Evolutionary conservation across 2,329 filamentous ascomycete species (phyloP).

Genomic region (Clarireedia paspali): DNA sequence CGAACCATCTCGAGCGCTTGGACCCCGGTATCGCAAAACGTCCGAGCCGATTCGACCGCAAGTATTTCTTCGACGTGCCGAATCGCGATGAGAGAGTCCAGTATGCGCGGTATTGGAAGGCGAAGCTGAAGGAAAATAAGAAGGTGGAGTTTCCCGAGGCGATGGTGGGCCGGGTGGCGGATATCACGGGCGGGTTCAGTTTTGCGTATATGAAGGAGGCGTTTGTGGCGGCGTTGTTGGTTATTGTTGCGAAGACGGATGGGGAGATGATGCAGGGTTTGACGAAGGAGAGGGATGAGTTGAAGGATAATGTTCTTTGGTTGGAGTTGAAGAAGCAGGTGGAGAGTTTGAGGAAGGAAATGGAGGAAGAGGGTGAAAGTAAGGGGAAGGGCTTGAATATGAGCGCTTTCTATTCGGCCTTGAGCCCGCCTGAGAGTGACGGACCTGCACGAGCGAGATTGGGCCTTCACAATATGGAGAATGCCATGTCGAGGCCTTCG

Average conservation of each 20-base stretch:
- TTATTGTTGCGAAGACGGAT: constrained; percentile 39
- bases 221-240: constrained; percentile 55
- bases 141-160: constrained; percentile 52
- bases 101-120: constrained; percentile 58
- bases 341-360: constrained; percentile 50
- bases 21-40: constrained; percentile 61
- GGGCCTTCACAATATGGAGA: no score
- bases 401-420: no score
- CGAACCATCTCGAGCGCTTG: constrained; percentile 57
- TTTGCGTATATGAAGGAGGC: constrained; percentile 66
- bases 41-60: constrained; percentile 58
- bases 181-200: constrained; percentile 56
- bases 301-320: constrained; percentile 50
- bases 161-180: constrained; percentile 50
- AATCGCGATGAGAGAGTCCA: constrained; percentile 43
- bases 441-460: no score
- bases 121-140: constrained; percentile 46
- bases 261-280: background rate
- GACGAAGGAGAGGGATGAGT: constrained; percentile 29
- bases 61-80: constrained; percentile 57
- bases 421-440: no score
- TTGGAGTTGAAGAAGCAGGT: constrained; percentile 57
- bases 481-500: no score
- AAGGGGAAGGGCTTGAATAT: constrained; percentile 10
- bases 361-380: constrained; percentile 32